Base-by-base conservation (phyloP, 129 eudicot genomes). In the Pseudognaphalium luteoalbum region DNA sequence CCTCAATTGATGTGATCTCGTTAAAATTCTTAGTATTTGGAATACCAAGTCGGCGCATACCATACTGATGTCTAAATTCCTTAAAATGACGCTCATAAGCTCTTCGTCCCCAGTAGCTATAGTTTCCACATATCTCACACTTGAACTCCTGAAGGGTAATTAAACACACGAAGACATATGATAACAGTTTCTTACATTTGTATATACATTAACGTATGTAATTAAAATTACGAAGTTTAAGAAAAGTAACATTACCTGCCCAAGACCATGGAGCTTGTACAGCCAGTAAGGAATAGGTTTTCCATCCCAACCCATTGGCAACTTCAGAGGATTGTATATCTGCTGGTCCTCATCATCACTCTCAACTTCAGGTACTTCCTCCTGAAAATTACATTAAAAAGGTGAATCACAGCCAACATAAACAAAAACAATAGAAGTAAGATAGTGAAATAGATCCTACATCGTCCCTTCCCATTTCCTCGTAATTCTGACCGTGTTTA, bases 221-320 rank as follows among this genome's bases (percentile, higher is more conserved):
- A 21, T 20, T 73, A 22, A 35, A 14, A 21, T 20, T 73, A 22
- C 6, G 41, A 35, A 35, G 41, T 35, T 35, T 37, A 8, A 20
- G 0, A 25, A 12, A 15, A 35, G 17, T 42, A 32, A 11, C 32
- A 50, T 33, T 51, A 76, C 80, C 80, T 76, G 80, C 25, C 80
- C 80, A 66, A 76, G 80, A 59, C 99, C 99, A 87, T 95, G 99
- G 80, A 95, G 97, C 80, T 95, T 95, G 79, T 95, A 95, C 50
- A 95, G 84, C 99, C 99, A 95, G 77, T 91, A 95, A 11, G 99
- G 99, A 33, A 95, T 95, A 52, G 99, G 99, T 77, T 91, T 95
- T 71, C 99, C 99, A 80, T 95, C 99, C 94, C 94, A 95, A 50
- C 99, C 97, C 96, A 95, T 90, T 29, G 99, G 99, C 85, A 95